Conservation (phyloP, 176 grass and related monocot species). For the Chrysopogon serrulatus region DNA sequence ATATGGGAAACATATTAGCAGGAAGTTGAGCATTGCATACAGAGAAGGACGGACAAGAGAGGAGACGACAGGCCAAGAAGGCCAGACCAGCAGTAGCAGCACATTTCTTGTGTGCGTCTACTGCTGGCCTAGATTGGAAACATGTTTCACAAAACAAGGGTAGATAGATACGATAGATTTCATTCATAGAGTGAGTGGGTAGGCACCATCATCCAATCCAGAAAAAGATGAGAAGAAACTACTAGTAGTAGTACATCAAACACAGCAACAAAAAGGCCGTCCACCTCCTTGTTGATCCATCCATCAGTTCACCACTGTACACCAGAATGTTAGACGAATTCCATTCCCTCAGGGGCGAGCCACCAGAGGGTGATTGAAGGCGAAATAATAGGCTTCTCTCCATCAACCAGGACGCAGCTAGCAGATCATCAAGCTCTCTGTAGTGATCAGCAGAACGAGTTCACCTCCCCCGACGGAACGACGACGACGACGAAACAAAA, state of each 20-base stretch:
- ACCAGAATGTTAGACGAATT: conserved; percentile 34
- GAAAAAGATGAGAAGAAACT: conserved; percentile 3
- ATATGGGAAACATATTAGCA: conserved; percentile 28
- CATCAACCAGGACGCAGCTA: conserved; percentile 25
- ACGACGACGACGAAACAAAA: not conserved
- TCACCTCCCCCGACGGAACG: too few species aligned
- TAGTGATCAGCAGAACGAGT: conserved; percentile 2
- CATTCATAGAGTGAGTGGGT: not conserved
- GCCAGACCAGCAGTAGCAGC: conserved; percentile 5
- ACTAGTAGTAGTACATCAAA: conserved; percentile 11
- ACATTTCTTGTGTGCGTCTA: conserved; percentile 23
- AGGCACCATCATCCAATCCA: conserved; percentile 10
- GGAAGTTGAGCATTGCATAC: not conserved
- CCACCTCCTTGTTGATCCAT: conserved; percentile 10
- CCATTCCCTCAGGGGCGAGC: not conserved
- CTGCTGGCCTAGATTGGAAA: conserved; percentile 27
- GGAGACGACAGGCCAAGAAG: not conserved
- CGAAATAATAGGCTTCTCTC: conserved; percentile 37
- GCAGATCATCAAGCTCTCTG: conserved; percentile 14
- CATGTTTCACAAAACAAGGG: conserved; percentile 41
- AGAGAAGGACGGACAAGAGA: conserved; percentile 6
- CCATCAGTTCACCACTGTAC: conserved; percentile 38
- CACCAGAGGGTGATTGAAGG: conserved; percentile 29
- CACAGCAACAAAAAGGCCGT: conserved; percentile 26
- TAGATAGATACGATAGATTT: not conserved